phyloP scores from a whole-genome alignment of 2,329 filamentous ascomycete genomes.

The Aspergillus caelatus region DNA sequence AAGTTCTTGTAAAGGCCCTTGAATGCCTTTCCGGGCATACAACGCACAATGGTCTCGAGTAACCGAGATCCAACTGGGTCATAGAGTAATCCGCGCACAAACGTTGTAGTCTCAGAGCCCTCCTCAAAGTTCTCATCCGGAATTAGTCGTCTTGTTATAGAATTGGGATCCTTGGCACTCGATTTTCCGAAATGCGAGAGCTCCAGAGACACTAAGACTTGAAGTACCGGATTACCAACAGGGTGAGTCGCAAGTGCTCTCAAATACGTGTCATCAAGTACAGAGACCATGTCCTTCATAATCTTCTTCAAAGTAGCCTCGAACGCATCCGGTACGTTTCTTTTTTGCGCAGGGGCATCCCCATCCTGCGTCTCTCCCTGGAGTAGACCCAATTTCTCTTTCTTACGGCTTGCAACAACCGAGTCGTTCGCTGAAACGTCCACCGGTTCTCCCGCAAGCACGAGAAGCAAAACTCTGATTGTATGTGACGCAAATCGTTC shows the following conservation, averaged over 20 bases:
- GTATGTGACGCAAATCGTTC: slow-evolving; percentile 90
- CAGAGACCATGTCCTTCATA: slow-evolving; percentile 72
- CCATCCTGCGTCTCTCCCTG: slow-evolving; percentile 56
- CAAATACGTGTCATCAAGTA: slow-evolving; percentile 77
- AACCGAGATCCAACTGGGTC: slow-evolving; percentile 88
- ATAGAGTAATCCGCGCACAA: slow-evolving; percentile 85
- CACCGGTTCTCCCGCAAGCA: slow-evolving; percentile 81
- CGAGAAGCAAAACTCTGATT: slow-evolving; percentile 79
- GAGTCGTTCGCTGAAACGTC: slow-evolving; percentile 69
- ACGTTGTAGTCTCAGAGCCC: slow-evolving; percentile 72
- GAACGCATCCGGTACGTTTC: slow-evolving; percentile 77
- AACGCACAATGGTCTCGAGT: slow-evolving; percentile 80
- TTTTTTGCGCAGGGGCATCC: slow-evolving; percentile 48
- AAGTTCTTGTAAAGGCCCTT: slow-evolving; percentile 81
- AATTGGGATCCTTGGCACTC: slow-evolving; percentile 64
- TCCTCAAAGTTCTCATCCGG: slow-evolving; percentile 78
- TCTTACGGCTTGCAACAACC: slow-evolving; percentile 87
- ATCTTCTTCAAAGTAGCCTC: slow-evolving; percentile 76
- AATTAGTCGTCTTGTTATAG: slow-evolving; percentile 75
- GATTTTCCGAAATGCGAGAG: slow-evolving; percentile 72
- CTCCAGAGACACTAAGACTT: slow-evolving; percentile 85
- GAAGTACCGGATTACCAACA: slow-evolving; percentile 89
- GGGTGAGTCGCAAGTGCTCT: slow-evolving; percentile 84
- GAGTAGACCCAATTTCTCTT: slow-evolving; percentile 75
- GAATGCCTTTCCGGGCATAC: slow-evolving; percentile 85